A percentile compares a stretch with the other conserved stretches of the same genome.
phyloP scores from a whole-genome alignment of 345 rosid species.

The Odontarrhena argentea region DNA sequence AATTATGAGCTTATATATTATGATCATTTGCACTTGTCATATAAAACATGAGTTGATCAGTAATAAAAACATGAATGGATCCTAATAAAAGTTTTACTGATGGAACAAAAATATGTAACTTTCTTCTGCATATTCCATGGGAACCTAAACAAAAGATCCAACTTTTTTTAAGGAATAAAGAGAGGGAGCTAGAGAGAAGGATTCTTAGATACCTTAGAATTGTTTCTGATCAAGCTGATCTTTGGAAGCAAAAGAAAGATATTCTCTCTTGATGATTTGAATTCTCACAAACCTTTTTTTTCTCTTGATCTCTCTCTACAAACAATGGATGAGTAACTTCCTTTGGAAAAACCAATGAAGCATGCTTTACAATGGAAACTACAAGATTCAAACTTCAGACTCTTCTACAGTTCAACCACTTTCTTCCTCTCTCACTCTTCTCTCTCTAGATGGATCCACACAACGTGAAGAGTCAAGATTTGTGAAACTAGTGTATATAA shows the following conservation, averaged over 20 bases:
- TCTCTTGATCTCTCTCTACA: conserved; percentile 18
- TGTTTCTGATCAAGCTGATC: conserved; percentile 20
- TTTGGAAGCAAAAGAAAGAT: conserved; percentile 27
- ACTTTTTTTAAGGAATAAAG: neutral
- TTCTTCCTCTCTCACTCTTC: conserved; percentile 22
- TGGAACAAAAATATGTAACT: conserved; percentile 15
- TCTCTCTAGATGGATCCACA: conserved; percentile 28
- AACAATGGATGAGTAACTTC: conserved; percentile 35
- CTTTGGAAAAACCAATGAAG: conserved; percentile 30
- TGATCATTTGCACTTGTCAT: neutral
- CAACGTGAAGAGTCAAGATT: conserved; percentile 45
- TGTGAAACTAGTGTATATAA: conserved; percentile 37
- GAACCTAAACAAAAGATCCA: conserved; percentile 37
- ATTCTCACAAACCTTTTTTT: conserved; percentile 30
- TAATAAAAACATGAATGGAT: neutral
- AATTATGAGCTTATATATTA: neutral
- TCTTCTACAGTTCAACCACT: conserved; percentile 36
- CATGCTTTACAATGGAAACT: conserved; percentile 35
- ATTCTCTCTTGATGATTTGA: conserved; percentile 22
- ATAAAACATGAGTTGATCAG: conserved; percentile 3
- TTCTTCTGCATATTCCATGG: conserved; percentile 37
- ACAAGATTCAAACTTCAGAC: conserved; percentile 33
- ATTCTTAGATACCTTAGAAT: conserved; percentile 27
- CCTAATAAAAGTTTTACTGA: neutral
- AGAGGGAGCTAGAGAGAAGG: neutral